A percentile compares a stretch with the other conserved stretches of the same genome.
phyloP scores from a whole-genome alignment of 257 asterid genomes.

The Capsicum baccatum region DNA sequence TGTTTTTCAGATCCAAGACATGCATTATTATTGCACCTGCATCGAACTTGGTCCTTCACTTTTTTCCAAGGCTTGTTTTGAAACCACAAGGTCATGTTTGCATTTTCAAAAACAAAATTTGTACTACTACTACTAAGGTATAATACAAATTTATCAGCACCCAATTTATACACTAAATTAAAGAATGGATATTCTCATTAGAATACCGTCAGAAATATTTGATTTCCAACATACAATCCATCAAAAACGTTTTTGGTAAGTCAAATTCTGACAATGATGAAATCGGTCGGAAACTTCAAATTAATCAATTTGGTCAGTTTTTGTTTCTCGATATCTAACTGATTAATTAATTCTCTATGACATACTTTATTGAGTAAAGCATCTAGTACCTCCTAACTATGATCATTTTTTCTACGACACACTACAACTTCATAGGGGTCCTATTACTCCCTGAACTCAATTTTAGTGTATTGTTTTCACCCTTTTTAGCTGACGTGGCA shows the following conservation, averaged over 20 bases:
- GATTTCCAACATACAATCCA: not conserved
- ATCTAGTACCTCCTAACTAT: too few species aligned
- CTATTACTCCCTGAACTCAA: too few species aligned
- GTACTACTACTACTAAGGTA: not conserved
- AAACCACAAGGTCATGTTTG: constrained; percentile 6
- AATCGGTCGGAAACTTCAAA: not conserved
- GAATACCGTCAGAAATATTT: too few species aligned
- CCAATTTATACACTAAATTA: too few species aligned
- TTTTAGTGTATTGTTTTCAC: too few species aligned
- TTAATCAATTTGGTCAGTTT: not conserved
- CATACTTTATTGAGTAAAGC: too few species aligned
- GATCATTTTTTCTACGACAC: too few species aligned
- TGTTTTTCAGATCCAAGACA: constrained; percentile 47
- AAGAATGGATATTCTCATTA: too few species aligned
- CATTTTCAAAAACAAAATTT: not conserved
- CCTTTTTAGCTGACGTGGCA: too few species aligned
- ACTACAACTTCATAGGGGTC: too few species aligned
- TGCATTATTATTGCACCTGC: constrained; percentile 35
- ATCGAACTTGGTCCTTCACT: constrained; percentile 27
- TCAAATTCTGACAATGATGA: not conserved
- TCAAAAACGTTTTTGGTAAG: not conserved
- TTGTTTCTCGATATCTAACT: not conserved
- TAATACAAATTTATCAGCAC: too few species aligned
- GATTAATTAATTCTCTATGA: not conserved
- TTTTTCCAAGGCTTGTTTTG: constrained; percentile 9